These are phyloP conservation scores for Aspergillus brasiliensis DNA, from an alignment of 2,329 filamentous ascomycete genomes.

Conservation along the genomic window DNA sequence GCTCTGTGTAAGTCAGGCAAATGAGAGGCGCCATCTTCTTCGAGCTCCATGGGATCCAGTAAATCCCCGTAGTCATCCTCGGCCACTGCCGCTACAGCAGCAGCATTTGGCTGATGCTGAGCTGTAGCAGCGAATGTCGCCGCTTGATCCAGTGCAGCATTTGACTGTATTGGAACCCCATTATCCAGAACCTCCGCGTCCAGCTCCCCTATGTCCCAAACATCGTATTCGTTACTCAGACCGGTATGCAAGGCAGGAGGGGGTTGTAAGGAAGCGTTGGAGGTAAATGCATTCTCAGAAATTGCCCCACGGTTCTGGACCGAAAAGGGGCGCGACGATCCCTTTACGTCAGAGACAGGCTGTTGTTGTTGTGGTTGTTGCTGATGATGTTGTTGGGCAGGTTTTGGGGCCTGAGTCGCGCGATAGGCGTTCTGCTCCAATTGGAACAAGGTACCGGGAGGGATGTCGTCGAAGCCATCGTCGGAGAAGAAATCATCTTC, in stretches of 20 bases:
- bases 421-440: constrained; percentile 50
- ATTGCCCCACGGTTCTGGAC: constrained; percentile 1
- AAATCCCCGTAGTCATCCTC: constrained; percentile 18
- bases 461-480: constrained; percentile 49
- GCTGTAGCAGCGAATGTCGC: constrained; percentile 10
- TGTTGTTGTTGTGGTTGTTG: constrained; percentile 1
- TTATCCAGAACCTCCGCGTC: constrained; percentile 48
- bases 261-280: constrained; percentile 26
- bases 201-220: constrained; percentile 46
- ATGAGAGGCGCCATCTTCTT: constrained; percentile 18
- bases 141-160: constrained; percentile 16
- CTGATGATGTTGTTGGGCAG: constrained; percentile 15
- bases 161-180: constrained; percentile 16
- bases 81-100: constrained; percentile 20
- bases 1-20: constrained; percentile 12
- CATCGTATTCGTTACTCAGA: constrained; percentile 45
- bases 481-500: constrained; percentile 53
- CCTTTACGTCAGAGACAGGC: background rate
- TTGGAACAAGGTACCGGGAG: constrained; percentile 45
- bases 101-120: constrained; percentile 15
- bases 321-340: constrained; percentile 2
- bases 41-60: constrained; percentile 21
- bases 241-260: constrained; percentile 36
- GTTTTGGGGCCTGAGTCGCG: constrained; percentile 43
- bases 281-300: constrained; percentile 6